Evolutionary conservation across 768 basidiomycete species (phyloP).

Genomic region (Russula emetica): DNA sequence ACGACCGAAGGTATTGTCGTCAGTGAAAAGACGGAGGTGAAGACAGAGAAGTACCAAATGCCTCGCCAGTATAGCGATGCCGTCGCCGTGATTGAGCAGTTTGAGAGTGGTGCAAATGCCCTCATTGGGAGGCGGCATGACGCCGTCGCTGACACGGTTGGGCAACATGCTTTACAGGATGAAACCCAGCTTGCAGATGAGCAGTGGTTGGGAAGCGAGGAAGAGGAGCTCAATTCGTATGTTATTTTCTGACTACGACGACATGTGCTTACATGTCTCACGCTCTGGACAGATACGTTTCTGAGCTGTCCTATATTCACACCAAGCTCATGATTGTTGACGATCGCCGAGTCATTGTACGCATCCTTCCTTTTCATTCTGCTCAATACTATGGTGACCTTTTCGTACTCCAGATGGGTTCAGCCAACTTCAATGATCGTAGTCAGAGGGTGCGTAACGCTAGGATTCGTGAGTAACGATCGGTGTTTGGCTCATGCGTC

Average conservation of each 20-base stretch:
- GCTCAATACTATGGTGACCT: not conserved
- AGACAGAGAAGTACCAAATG: conserved; percentile 60
- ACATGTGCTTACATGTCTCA: conserved; percentile 28
- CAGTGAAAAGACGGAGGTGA: conserved; percentile 49
- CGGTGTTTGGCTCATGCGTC: conserved; percentile 7
- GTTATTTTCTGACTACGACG: conserved; percentile 35
- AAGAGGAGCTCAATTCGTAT: conserved; percentile 77
- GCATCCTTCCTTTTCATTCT: conserved; percentile 32
- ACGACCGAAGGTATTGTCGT: conserved; percentile 47
- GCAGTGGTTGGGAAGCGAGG: conserved; percentile 76
- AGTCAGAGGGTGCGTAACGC: conserved; percentile 56
- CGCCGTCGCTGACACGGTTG: conserved; percentile 68
- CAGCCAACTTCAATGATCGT: conserved; percentile 89
- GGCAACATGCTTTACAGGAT: conserved; percentile 74
- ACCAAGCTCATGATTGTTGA: conserved; percentile 94
- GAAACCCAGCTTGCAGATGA: conserved; percentile 62
- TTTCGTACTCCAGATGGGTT: conserved; percentile 65
- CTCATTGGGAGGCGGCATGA: conserved; percentile 49
- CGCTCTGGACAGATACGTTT: conserved; percentile 55
- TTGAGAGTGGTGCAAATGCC: conserved; percentile 59
- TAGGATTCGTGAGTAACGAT: not conserved
- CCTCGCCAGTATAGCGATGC: conserved; percentile 69
- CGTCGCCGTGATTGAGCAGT: conserved; percentile 57
- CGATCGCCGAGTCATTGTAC: conserved; percentile 80
- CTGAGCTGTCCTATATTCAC: conserved; percentile 81